phyloP scores from a whole-genome alignment of 2,329 filamentous ascomycete genomes.

The Ophiocordyceps sinensis region DNA sequence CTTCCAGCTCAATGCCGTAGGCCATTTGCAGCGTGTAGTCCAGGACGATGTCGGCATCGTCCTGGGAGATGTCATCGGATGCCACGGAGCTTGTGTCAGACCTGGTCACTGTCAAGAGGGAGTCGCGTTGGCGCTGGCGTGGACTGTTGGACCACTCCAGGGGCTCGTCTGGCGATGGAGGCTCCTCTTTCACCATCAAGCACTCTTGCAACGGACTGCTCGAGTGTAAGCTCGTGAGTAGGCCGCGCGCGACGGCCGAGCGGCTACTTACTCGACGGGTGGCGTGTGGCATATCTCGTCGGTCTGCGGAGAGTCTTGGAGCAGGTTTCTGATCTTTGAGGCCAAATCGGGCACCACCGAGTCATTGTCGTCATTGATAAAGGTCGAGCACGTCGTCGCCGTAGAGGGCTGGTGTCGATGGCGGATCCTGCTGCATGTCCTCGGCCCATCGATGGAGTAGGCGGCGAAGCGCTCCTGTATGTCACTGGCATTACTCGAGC shows the following conservation, averaged over 20 bases:
- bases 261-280: background rate
- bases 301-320: background rate
- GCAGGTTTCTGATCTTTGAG: background rate
- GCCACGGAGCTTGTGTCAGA: constrained; percentile 10
- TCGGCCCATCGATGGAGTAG: constrained; percentile 10
- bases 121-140: constrained; percentile 1
- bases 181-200: constrained; percentile 5
- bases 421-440: constrained; percentile 12
- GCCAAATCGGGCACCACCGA: constrained; percentile 11
- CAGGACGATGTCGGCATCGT: constrained; percentile 20
- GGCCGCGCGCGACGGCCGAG: background rate
- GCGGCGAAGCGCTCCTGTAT: constrained; percentile 17
- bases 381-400: constrained; percentile 23
- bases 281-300: background rate
- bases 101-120: background rate
- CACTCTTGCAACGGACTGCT: constrained; percentile 2
- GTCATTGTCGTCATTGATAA: constrained; percentile 21
- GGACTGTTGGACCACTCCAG: constrained; percentile 5
- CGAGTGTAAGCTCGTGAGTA: background rate
- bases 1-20: constrained; percentile 22
- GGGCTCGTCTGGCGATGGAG: constrained; percentile 2
- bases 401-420: constrained; percentile 19
- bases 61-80: constrained; percentile 15
- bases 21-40: constrained; percentile 21
- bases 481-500: constrained; percentile 19